Evolutionary conservation across 371 early-diverging fungal genomes (phyloP), one percentile per base, ranked within the genome.

Genomic region (Mortierella sp.): DNA sequence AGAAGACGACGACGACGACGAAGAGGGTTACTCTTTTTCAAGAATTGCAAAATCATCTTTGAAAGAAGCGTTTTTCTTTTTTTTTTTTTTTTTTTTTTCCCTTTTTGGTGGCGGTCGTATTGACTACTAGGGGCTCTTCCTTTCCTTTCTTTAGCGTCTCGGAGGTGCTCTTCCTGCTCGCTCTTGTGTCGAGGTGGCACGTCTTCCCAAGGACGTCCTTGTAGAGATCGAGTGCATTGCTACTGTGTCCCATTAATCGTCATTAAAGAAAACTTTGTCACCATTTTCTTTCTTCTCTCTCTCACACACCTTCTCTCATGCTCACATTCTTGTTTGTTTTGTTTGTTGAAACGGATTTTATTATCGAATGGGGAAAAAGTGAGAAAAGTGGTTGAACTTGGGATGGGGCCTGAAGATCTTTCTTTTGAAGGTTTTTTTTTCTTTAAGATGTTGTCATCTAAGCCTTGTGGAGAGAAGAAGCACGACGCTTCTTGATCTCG

Each of bases 161-260:
- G 73, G 70, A 29, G 73, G 70, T 30, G 73, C 73, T 30, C 73
- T 72, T 29, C 98, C 98, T 47, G 97, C 98, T 44, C 91, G 98
- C 58, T 91, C 96, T 30, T 93, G 95, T 55, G 93, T 98, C 56
- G 92, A 98, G 82, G 98, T 97, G 28, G 96, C 95, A 61, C 90
- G 94, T 68, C 89, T 97, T 28, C 98, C 97, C 46, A 88, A 92
- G 76, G 95, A 94, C 80, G 97, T 94, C 55, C 77, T 89, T 70
- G 96, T 98, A 60, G 97, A 98, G 85, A 95, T 98, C 63, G 98
- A 98, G 83, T 94, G 93, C 59, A 87, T 97, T 68, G 98, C 96
- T 58, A 72, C 72, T 51, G 73, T 72, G 53, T 37, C 26, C 63
- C 18, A 47, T 28, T 60, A 60, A 30, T 0, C 18, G 21, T 23